A percentile compares a stretch with the other conserved stretches of the same genome.
phyloP scores from a whole-genome alignment of 345 rosid species.

The Brassica cretica region DNA sequence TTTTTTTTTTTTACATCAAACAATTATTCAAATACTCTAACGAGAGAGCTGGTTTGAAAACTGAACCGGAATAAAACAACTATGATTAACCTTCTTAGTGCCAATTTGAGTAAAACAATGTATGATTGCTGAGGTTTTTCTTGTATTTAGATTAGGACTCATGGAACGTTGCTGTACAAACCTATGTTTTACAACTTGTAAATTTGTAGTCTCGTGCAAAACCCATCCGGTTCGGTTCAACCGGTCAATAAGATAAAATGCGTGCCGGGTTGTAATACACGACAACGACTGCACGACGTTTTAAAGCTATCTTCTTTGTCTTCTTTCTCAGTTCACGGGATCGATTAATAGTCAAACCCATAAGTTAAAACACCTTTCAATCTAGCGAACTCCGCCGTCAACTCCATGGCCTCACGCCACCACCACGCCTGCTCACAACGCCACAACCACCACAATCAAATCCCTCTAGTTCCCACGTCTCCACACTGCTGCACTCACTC shows the following conservation, averaged over 20 bases:
- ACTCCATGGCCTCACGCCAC: conserved; percentile 57
- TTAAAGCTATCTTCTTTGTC: neutral
- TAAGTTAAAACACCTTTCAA: neutral
- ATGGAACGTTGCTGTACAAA: too few relatives aligned
- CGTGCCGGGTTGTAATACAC: neutral
- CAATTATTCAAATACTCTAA: too few relatives aligned
- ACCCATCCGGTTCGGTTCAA: conserved; percentile 17
- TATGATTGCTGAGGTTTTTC: too few relatives aligned
- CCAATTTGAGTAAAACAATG: too few relatives aligned
- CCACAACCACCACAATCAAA: conserved; percentile 30
- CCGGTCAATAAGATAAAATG: neutral
- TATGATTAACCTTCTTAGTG: too few relatives aligned
- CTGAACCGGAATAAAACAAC: too few relatives aligned
- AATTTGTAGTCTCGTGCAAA: neutral
- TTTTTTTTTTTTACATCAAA: too few relatives aligned
- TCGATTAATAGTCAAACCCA: conserved; percentile 26
- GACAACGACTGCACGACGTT: conserved; percentile 25
- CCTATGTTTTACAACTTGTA: neutral
- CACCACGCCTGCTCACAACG: conserved; percentile 35
- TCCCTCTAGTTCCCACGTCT: conserved; percentile 26
- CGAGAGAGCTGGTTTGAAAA: too few relatives aligned
- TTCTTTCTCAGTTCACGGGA: conserved; percentile 10
- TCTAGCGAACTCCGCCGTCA: conserved; percentile 15
- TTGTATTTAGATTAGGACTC: too few relatives aligned
- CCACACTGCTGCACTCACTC: conserved; percentile 32